Evolutionary conservation across 2,329 filamentous ascomycete genomes (phyloP).

Genomic region (Trichophyton rubrum): DNA sequence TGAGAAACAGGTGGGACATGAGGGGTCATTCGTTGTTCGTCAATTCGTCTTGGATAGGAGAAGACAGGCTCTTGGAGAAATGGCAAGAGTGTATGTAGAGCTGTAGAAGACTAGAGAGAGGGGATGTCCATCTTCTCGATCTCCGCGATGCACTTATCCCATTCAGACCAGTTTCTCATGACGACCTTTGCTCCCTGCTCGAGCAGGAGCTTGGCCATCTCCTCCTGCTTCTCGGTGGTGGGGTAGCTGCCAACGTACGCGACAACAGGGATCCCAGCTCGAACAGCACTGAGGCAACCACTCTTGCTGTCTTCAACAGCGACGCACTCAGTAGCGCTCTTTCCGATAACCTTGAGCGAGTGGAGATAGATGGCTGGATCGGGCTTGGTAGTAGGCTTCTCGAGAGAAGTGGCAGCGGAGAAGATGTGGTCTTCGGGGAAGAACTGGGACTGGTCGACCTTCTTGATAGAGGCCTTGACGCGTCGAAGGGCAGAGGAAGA

Average conservation of each 20-base stretch:
- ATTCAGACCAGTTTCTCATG: constrained; percentile 41
- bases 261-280: constrained; percentile 67
- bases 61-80: not conserved
- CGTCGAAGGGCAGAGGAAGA: constrained; percentile 67
- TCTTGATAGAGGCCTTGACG: constrained; percentile 64
- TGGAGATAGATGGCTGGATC: constrained; percentile 79
- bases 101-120: not conserved
- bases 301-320: constrained; percentile 84
- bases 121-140: constrained; percentile 25
- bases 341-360: constrained; percentile 61
- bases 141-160: constrained; percentile 30
- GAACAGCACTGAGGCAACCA: constrained; percentile 62
- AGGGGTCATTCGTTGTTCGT: not conserved
- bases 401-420: constrained; percentile 67
- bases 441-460: constrained; percentile 67
- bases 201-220: constrained; percentile 51
- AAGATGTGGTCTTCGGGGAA: constrained; percentile 66
- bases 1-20: not conserved
- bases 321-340: constrained; percentile 57
- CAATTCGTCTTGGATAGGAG: not conserved
- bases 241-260: constrained; percentile 75
- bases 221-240: constrained; percentile 44
- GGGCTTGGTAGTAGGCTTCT: constrained; percentile 74
- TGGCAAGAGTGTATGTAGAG: not conserved
- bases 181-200: constrained; percentile 52